Conservation (phyloP, 176 grass and related monocot species). For the Musa troglodytarum region DNA sequence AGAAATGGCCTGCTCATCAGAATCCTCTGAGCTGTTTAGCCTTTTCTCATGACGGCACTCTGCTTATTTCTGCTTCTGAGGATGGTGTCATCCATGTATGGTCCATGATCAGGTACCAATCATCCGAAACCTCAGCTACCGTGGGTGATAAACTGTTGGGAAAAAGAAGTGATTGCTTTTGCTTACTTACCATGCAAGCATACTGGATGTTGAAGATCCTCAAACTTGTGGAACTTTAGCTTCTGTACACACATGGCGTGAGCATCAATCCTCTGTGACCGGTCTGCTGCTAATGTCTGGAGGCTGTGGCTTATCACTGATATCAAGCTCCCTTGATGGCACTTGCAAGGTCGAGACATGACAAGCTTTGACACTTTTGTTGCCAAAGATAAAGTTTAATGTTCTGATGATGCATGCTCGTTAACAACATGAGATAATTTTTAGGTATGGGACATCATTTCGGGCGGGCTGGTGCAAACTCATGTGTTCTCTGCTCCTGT, state of each 20-base stretch:
- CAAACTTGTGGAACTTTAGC: slow-evolving; percentile 7
- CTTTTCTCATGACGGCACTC: slow-evolving; percentile 27
- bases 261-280: slow-evolving; percentile 23
- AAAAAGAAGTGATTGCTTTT: no score
- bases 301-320: slow-evolving; percentile 3
- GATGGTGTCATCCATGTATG: slow-evolving; percentile 23
- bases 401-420: no score
- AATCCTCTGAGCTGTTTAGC: slow-evolving; percentile 24
- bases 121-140: no score
- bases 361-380: not conserved
- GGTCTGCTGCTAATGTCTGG: slow-evolving; percentile 17
- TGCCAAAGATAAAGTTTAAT: no score
- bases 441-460: slow-evolving; percentile 25
- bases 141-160: no score
- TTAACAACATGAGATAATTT: not conserved
- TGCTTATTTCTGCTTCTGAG: slow-evolving; percentile 29
- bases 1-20: slow-evolving; percentile 22
- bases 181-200: not conserved
- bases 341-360: slow-evolving; percentile 27
- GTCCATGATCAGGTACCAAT: slow-evolving; percentile 23
- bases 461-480: slow-evolving; percentile 12
- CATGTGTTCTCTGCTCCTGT: slow-evolving; percentile 7
- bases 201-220: not conserved
- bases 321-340: slow-evolving; percentile 36
- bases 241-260: slow-evolving; percentile 2